Evolutionary conservation across 148 eudicot species (phyloP).

Genomic region (Camellia lanceoleosa): DNA sequence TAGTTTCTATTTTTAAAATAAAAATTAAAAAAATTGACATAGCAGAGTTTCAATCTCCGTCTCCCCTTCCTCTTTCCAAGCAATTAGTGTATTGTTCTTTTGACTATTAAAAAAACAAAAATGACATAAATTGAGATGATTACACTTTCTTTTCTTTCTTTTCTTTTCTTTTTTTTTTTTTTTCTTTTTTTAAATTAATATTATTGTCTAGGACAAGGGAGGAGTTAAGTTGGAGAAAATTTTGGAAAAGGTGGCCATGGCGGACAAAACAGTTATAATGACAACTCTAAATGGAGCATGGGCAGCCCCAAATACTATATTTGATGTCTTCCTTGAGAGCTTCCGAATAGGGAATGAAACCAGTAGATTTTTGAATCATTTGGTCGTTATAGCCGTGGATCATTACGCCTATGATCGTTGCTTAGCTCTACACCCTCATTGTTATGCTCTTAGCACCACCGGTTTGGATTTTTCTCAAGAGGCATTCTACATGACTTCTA

Average conservation of each 20-base stretch:
- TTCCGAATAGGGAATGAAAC: conserved; percentile 31
- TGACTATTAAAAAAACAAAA: too few species aligned
- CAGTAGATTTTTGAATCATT: conserved; percentile 16
- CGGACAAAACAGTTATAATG: conserved; percentile 31
- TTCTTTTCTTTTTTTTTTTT: too few species aligned
- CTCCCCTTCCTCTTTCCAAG: too few species aligned
- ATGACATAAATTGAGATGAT: too few species aligned
- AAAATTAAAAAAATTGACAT: too few species aligned
- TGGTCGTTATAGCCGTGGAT: conserved; percentile 32
- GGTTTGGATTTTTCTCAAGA: conserved; percentile 29
- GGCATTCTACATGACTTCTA: conserved; percentile 39
- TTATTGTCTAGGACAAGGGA: not conserved
- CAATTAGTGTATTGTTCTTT: too few species aligned
- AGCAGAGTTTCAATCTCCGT: too few species aligned
- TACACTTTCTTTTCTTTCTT: too few species aligned
- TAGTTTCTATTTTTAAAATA: too few species aligned
- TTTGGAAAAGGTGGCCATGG: conserved; percentile 23
- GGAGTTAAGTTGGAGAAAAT: not conserved
- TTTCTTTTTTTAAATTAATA: too few species aligned
- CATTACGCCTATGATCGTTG: conserved; percentile 34
- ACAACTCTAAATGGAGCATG: conserved; percentile 38
- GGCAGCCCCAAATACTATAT: conserved; percentile 32
- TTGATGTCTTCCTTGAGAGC: conserved; percentile 39
- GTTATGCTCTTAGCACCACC: conserved; percentile 23
- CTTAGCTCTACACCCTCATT: conserved; percentile 23